Evolutionary conservation across 2,329 filamentous ascomycete species (phyloP), one percentile per base, ranked within the genome.

Genomic region (Aspergillus tanneri): DNA sequence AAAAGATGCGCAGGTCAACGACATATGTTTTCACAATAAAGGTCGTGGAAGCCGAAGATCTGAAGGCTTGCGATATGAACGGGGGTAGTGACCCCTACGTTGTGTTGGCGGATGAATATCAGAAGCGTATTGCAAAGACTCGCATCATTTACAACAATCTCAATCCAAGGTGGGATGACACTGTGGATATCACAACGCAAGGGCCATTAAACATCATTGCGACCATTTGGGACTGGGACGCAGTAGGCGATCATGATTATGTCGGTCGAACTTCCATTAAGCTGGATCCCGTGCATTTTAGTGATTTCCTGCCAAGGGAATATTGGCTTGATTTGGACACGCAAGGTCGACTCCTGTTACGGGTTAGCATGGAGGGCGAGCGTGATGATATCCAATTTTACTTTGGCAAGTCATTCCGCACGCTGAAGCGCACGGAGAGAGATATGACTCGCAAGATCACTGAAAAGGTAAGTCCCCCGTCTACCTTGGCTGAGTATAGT

Each of bases 21-120:
- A 96, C 95, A 66, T 97, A 95, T 66, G 91, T 96, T 46, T 99
- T 99, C 71, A 97, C 93, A 0, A 91, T 99, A 72, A 99, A 99
- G 73, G 91, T 99, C 50, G 91, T 99, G 21, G 93, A 99, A 71
- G 93, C 89, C 7, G 93, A 99, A 71, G 93, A 99, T 62, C 77
- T 99, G 59, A 97, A 97, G 71, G 90, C 93, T n/a, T 97, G 93
- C 66, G 93, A 99, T 69, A 85, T 95, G 59, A 95, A 88, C 61
- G 93, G 93, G 27, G 83, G 87, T 56, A 97, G 92, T 66, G 93
- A 99, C 71, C 93, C 93, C 0, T 99, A 99, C 63, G 90, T 99
- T 23, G 92, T 99, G 12, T 83, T 99, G 54, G 89, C 92, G 38
- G 93, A 99, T 63, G 93, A 99, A 69, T 97, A 96, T 65, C 92